Percentiles rank a stretch among this genome's conserved stretches.
Evolutionary conservation across 345 rosid species (phyloP).

Genomic region (Trapa incisa): DNA sequence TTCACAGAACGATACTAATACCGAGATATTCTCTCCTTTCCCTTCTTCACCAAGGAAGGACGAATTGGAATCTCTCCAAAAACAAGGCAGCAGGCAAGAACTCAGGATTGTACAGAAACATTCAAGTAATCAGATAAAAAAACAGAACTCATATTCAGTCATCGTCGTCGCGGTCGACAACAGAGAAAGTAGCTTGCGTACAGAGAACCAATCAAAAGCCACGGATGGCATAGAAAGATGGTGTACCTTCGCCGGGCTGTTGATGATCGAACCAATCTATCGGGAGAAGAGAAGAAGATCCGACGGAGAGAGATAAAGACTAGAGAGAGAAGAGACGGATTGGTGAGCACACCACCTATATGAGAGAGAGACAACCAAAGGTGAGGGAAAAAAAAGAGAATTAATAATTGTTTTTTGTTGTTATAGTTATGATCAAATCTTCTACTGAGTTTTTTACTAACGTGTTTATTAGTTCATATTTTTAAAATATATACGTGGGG

Average conservation of each 20-base stretch:
- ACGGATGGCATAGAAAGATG: background rate
- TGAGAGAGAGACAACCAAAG: background rate
- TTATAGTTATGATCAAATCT: too few relatives aligned
- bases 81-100: background rate
- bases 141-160: background rate
- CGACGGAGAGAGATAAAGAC: background rate
- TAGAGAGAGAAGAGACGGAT: background rate
- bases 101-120: background rate
- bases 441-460: too few relatives aligned
- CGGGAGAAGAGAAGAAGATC: background rate
- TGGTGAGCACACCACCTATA: too few relatives aligned
- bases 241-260: background rate
- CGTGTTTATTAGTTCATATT: too few relatives aligned
- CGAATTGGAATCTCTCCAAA: background rate
- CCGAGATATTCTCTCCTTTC: background rate
- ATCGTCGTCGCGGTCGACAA: background rate
- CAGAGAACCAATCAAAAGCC: background rate
- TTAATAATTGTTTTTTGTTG: too few relatives aligned
- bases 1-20: background rate
- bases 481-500: too few relatives aligned
- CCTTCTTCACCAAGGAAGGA: background rate
- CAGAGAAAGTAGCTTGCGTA: background rate
- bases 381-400: too few relatives aligned
- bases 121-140: background rate
- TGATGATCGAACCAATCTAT: background rate